Evolutionary conservation across 1,284 basidiomycete species (phyloP).

Genomic region (Xanthoconium separans): DNA sequence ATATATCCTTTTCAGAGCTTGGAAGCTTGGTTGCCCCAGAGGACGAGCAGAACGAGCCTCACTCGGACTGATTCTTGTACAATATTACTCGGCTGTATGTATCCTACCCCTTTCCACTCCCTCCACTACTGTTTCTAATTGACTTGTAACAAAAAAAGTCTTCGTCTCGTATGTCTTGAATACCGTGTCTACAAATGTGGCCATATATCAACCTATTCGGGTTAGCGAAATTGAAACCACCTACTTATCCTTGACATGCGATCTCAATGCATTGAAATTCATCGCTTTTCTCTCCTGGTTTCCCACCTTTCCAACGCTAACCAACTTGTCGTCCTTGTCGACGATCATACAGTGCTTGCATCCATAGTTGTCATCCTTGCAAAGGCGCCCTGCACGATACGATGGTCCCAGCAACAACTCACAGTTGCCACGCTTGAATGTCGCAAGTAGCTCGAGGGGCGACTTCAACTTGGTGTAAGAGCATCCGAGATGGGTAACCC

Average conservation of each 20-base stretch:
- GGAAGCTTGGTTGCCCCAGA: conserved; percentile 22
- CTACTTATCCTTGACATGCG: conserved; percentile 60
- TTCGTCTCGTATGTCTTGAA: conserved; percentile 41
- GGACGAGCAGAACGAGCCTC: neutral
- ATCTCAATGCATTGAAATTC: conserved; percentile 54
- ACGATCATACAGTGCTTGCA: conserved; percentile 51
- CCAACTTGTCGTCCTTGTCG: neutral
- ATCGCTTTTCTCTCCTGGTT: conserved; percentile 28
- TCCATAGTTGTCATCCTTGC: conserved; percentile 41
- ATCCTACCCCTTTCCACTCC: neutral
- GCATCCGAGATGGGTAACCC: no score
- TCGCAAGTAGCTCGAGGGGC: no score
- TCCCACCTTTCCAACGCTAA: neutral
- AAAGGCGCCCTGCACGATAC: conserved; percentile 24
- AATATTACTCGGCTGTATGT: neutral
- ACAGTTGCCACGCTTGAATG: conserved; percentile 33
- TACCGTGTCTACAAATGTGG: conserved; percentile 37
- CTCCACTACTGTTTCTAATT: neutral
- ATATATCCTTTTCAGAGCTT: conserved; percentile 28
- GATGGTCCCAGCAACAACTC: conserved; percentile 31
- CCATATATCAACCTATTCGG: neutral
- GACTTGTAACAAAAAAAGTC: conserved; percentile 34
- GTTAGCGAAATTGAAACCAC: conserved; percentile 17
- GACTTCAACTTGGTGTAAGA: no score
- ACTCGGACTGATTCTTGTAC: neutral